Percentiles rank a stretch among this genome's conserved stretches.
Conservation (phyloP, 192 early-diverging fungal species). For the Coemansia aciculifera region DNA sequence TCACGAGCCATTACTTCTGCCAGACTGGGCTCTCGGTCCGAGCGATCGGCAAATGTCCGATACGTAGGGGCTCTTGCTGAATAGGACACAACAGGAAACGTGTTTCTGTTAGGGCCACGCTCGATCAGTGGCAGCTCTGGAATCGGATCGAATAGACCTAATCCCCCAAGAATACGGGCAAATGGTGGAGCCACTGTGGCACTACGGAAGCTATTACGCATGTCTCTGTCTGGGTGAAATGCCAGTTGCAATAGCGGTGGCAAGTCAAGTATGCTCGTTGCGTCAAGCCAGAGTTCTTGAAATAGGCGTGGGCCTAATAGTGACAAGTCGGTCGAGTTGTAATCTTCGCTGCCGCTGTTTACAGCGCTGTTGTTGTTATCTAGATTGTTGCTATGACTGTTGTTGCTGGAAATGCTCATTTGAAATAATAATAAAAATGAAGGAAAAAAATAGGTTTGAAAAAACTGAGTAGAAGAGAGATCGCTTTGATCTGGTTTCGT, state of each 20-base stretch:
- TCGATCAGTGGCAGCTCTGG: conserved; percentile 8
- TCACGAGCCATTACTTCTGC: conserved; percentile 18
- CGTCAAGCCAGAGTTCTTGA: neutral
- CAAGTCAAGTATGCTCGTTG: neutral
- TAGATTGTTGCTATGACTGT: neutral
- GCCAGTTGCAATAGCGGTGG: neutral
- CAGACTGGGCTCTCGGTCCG: neutral
- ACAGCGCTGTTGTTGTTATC: neutral
- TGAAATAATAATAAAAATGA: neutral
- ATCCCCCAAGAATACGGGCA: conserved; percentile 31
- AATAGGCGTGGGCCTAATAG: neutral
- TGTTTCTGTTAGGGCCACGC: conserved; percentile 5
- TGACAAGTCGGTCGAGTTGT: neutral
- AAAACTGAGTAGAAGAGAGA: neutral
- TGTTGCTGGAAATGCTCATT: conserved; percentile 9
- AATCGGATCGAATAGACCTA: conserved; percentile 43
- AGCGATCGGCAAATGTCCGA: neutral
- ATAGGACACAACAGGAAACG: conserved; percentile 31
- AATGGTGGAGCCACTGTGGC: conserved; percentile 27
- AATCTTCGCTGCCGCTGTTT: neutral
- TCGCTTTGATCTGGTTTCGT: neutral
- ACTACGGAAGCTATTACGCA: neutral
- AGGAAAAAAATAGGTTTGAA: neutral
- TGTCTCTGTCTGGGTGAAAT: neutral
- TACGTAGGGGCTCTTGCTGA: conserved; percentile 1